Evolutionary conservation across 352 stramenopile species (phyloP).

Genomic region (Pythium folliculosum): DNA sequence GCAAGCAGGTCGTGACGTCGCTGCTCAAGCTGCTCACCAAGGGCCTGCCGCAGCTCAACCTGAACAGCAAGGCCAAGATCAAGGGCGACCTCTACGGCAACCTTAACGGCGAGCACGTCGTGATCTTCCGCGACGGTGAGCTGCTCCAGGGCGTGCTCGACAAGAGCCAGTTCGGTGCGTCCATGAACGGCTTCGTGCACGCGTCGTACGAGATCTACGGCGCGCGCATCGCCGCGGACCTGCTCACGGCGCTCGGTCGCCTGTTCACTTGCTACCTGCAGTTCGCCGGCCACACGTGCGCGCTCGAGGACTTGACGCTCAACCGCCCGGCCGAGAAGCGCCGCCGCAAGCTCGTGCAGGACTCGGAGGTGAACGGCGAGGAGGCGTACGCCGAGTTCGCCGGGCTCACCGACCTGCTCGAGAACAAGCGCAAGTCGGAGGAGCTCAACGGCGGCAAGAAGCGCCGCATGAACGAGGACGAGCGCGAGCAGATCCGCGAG

Average conservation of each 20-base stretch:
- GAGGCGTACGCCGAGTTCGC: constrained; percentile 87
- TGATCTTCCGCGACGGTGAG: constrained; percentile 96
- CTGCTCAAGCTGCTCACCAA: constrained; percentile 95
- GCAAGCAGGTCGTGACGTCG: constrained; percentile 99
- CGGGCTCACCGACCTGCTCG: constrained; percentile 68
- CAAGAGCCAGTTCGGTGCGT: constrained; percentile 98
- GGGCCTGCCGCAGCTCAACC: constrained; percentile 88
- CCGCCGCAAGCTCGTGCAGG: constrained; percentile 87
- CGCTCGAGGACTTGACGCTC: constrained; percentile 98
- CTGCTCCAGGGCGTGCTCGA: constrained; percentile 97
- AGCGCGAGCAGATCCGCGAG: constrained; percentile 70
- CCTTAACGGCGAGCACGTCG: constrained; percentile 94
- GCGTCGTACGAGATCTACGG: constrained; percentile 94
- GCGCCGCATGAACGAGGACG: constrained; percentile 83
- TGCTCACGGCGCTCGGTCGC: constrained; percentile 83
- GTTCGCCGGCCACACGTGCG: constrained; percentile 98
- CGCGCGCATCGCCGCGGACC: constrained; percentile 75
- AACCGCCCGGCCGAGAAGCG: constrained; percentile 92
- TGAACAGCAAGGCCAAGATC: constrained; percentile 97
- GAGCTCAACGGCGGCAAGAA: constrained; percentile 52
- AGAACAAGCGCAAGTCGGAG: constrained; percentile 51
- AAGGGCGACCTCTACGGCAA: constrained; percentile 94
- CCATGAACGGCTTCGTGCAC: constrained; percentile 98
- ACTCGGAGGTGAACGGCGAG: constrained; percentile 80
- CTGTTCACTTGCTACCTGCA: constrained; percentile 99